phyloP scores from a whole-genome alignment of 192 early-diverging fungal genomes.

The Backusella tarrabulga region DNA sequence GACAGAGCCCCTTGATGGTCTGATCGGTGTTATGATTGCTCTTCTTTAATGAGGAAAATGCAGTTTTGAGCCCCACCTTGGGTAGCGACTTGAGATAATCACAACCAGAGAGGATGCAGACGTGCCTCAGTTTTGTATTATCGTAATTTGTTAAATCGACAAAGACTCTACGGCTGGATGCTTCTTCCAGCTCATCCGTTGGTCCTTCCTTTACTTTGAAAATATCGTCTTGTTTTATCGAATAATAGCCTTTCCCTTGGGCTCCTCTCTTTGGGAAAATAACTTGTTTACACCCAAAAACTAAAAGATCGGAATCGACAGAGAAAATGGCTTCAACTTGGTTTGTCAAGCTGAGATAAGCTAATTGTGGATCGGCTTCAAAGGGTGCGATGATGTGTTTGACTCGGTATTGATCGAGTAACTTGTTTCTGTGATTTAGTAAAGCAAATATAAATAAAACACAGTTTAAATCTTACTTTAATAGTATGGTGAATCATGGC shows the following conservation, averaged over 20 bases:
- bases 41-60: slow-evolving; percentile 52
- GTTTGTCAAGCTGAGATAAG: slow-evolving; percentile 72
- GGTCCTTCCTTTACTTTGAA: slow-evolving; percentile 49
- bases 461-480: background rate
- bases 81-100: slow-evolving; percentile 88
- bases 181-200: background rate
- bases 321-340: slow-evolving; percentile 82
- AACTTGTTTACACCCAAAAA: slow-evolving; percentile 85
- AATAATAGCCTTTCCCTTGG: slow-evolving; percentile 66
- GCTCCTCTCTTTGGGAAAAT: slow-evolving; percentile 80
- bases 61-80: slow-evolving; percentile 87
- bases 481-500: background rate
- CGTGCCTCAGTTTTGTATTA: slow-evolving; percentile 66
- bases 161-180: background rate
- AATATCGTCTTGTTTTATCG: slow-evolving; percentile 53
- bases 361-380: slow-evolving; percentile 96
- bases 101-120: slow-evolving; percentile 96
- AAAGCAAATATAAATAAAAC: background rate
- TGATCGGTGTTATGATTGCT: slow-evolving; percentile 42
- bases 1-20: slow-evolving; percentile 30
- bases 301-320: slow-evolving; percentile 94
- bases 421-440: slow-evolving; percentile 33
- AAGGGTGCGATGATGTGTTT: slow-evolving; percentile 91
- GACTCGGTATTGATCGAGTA: slow-evolving; percentile 58
- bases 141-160: slow-evolving; percentile 45